Conservation (phyloP, 306 rosid genomes). For the Malus asiatica region DNA sequence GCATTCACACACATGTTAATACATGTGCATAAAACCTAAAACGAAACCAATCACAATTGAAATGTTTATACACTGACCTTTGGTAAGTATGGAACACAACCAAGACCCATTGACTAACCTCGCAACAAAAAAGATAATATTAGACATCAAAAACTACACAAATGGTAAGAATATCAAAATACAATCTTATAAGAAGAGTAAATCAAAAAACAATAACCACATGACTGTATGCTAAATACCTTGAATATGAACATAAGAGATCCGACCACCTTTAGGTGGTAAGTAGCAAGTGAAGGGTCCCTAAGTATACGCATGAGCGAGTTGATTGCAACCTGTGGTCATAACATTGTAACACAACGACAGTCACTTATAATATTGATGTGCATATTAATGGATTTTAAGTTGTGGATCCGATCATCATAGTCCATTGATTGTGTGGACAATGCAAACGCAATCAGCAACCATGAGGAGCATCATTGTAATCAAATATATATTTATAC, state of each 20-base stretch:
- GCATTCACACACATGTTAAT: background rate
- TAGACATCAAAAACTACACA: slow-evolving; percentile 18
- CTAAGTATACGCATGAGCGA: slow-evolving; percentile 96
- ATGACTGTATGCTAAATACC: slow-evolving; percentile 34
- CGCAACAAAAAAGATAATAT: slow-evolving; percentile 33
- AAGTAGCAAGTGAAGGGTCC: slow-evolving; percentile 91
- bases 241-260: slow-evolving; percentile 98
- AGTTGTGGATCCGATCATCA: background rate
- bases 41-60: background rate
- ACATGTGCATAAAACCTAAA: background rate
- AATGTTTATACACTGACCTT: slow-evolving; percentile 57
- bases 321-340: slow-evolving; percentile 83
- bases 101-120: slow-evolving; percentile 92
- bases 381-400: background rate
- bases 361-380: background rate
- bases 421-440: background rate
- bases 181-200: background rate
- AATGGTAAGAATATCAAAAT: background rate
- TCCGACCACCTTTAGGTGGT: slow-evolving; percentile 87
- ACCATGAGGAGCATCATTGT: background rate
- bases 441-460: background rate
- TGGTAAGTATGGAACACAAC: slow-evolving; percentile 91
- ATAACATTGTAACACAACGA: background rate
- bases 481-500: background rate
- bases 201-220: background rate